Percentiles rank a stretch among this genome's conserved stretches.
These are phyloP conservation scores for Chamaecyparis obtusa DNA, from an alignment of 75 land plant species.

Conservation along the genomic window DNA sequence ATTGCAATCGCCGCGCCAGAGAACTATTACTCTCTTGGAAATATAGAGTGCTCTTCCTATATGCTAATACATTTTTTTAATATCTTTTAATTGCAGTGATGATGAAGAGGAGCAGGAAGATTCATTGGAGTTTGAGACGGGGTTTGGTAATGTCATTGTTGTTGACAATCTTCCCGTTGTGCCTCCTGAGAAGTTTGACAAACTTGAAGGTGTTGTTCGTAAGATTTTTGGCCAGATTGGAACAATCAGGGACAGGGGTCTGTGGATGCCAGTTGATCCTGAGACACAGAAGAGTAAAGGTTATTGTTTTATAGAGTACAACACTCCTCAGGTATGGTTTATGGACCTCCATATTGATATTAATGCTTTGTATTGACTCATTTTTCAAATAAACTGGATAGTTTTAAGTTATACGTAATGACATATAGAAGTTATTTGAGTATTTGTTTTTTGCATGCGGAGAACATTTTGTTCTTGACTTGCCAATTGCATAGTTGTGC, in stretches of 20 bases:
- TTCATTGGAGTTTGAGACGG: constrained; percentile 49
- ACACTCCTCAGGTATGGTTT: constrained; percentile 63
- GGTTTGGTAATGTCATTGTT: constrained; percentile 72
- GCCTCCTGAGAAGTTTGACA: constrained; percentile 78
- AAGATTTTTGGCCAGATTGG: constrained; percentile 93
- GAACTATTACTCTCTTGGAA: not conserved
- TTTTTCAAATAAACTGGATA: not conserved
- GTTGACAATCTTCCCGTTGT: constrained; percentile 89
- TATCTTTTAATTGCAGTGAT: constrained; percentile 44
- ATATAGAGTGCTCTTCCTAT: not conserved
- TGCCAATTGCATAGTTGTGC: not conserved
- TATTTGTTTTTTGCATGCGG: not conserved
- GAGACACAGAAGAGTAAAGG: constrained; percentile 73
- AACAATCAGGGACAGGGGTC: constrained; percentile 68
- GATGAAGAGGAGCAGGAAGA: constrained; percentile 76
- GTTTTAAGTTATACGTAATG: not conserved
- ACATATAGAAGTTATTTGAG: not conserved
- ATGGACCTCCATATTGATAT: not conserved
- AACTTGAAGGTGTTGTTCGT: constrained; percentile 81
- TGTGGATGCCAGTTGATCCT: constrained; percentile 77
- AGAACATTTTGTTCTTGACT: not conserved
- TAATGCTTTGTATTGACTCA: not conserved
- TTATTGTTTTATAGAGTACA: constrained; percentile 86
- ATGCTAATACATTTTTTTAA: not conserved
- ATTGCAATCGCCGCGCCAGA: not conserved